Evolutionary conservation across 352 stramenopile species (phyloP), one percentile per base, ranked within the genome.

Genomic region (Phytophthora sp.): DNA sequence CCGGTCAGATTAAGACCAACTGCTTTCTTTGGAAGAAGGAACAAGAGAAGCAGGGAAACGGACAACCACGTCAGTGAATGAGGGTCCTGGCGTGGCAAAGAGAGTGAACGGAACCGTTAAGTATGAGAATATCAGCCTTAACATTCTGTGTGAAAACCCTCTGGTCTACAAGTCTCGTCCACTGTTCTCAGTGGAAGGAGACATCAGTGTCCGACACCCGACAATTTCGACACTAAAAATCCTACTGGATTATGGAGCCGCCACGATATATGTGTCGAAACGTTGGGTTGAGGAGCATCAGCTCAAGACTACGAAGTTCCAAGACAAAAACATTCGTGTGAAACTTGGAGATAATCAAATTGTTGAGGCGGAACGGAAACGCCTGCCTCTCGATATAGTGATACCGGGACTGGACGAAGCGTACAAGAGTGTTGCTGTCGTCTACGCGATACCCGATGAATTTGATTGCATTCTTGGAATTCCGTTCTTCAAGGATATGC

Each of bases 41-140:
- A 23, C 15, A 53, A 38, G 20, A 6, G 18, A 45, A 60, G 45
- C 48, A 66, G 57, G 39, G 57, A 66, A 60, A 66, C 48, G 48
- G 44, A 9, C 13, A 49, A 39, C 43, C 54, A 54, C 54, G 43
- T 38, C 31, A 62, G 42, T 62, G 45, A 51, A 49, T 28, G 54
- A 62, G 54, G 54, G 24, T 48, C 54, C 54, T 62, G 43, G 13
- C 13, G 32, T 39, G 32, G 13, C 8, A 5, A 12, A 39, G 13
- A 39, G 8, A 5, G 26, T 38, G 24, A n/a, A 24, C 30, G 35
- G 45, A 54, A 32, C 28, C 5, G 3, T 17, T 54, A 54, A 43
- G 30, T 42, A 27, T 39, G 45, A 54, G 4, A 51, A 38, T 51
- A 38, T 28, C 43, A 51, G 8, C 30, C 30, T 53, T 48, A 59